phyloP scores from a whole-genome alignment of 345 rosid species.

The Moricandia moricandioides region DNA sequence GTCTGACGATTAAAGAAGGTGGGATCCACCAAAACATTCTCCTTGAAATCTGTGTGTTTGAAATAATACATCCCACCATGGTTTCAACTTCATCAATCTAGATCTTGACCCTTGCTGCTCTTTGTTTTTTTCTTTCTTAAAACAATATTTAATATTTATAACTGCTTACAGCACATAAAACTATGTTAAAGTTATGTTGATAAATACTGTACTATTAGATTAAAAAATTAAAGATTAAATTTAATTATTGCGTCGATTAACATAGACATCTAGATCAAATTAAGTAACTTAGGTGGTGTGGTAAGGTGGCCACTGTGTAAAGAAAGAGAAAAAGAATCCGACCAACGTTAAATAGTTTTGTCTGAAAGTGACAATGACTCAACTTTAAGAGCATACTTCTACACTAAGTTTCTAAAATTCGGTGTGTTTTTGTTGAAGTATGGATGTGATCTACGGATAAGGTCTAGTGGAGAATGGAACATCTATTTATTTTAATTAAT shows the following conservation, averaged over 20 bases:
- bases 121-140: neutral
- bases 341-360: constrained; percentile 28
- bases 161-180: neutral
- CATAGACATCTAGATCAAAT: constrained; percentile 6
- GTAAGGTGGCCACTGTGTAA: constrained; percentile 23
- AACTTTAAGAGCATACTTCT: constrained; percentile 27
- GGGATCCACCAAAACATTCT: constrained; percentile 35
- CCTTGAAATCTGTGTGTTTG: constrained; percentile 38
- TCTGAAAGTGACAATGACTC: constrained; percentile 36
- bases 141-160: neutral
- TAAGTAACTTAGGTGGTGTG: constrained; percentile 1
- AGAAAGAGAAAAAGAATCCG: constrained; percentile 26
- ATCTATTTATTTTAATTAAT: neutral
- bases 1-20: neutral
- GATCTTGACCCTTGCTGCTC: constrained; percentile 25
- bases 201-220: neutral
- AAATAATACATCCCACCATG: constrained; percentile 36
- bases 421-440: constrained; percentile 24
- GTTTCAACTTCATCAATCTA: constrained; percentile 35
- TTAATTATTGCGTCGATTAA: neutral
- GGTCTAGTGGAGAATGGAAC: constrained; percentile 15
- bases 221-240: neutral
- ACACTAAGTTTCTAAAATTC: constrained; percentile 31
- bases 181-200: neutral
- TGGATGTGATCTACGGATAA: constrained; percentile 20